phyloP scores from a whole-genome alignment of 225 moss, liverwort and hornwort genomes.

The Neckera pumila region DNA sequence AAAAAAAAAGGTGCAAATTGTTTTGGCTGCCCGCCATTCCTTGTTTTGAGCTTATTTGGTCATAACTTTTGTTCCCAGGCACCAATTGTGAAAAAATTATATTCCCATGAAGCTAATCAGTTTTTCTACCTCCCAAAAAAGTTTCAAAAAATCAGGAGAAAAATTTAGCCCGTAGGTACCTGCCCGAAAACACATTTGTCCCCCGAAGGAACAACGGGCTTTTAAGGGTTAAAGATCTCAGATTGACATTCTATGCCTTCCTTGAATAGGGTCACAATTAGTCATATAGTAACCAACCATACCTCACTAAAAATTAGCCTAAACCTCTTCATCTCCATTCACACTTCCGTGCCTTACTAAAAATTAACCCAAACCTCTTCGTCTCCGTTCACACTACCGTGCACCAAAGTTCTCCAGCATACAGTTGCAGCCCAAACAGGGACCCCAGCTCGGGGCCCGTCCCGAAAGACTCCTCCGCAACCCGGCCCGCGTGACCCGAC shows the following conservation, averaged over 20 bases:
- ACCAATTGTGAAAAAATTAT: too few relatives aligned
- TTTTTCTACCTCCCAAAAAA: too few relatives aligned
- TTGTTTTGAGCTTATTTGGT: too few relatives aligned
- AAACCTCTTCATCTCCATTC: not conserved
- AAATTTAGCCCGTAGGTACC: too few relatives aligned
- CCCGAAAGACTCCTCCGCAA: not conserved
- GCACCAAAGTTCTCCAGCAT: not conserved
- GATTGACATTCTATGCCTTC: not conserved
- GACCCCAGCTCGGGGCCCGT: not conserved
- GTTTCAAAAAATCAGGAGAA: too few relatives aligned
- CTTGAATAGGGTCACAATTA: not conserved
- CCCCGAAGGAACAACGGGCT: too few relatives aligned
- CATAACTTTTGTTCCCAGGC: too few relatives aligned
- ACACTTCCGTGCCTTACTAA: not conserved
- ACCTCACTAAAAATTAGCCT: not conserved
- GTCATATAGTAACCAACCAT: not conserved
- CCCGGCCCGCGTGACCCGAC: not conserved
- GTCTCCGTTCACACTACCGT: not conserved
- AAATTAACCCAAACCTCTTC: not conserved
- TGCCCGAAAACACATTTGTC: too few relatives aligned
- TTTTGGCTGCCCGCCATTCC: too few relatives aligned
- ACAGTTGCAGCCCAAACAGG: not conserved
- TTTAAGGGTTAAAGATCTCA: too few relatives aligned
- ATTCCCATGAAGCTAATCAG: too few relatives aligned
- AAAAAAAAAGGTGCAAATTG: too few relatives aligned